These are phyloP conservation scores for Stereum hirsutum DNA, from an alignment of 1,284 basidiomycete genomes.

Conservation along the genomic window DNA sequence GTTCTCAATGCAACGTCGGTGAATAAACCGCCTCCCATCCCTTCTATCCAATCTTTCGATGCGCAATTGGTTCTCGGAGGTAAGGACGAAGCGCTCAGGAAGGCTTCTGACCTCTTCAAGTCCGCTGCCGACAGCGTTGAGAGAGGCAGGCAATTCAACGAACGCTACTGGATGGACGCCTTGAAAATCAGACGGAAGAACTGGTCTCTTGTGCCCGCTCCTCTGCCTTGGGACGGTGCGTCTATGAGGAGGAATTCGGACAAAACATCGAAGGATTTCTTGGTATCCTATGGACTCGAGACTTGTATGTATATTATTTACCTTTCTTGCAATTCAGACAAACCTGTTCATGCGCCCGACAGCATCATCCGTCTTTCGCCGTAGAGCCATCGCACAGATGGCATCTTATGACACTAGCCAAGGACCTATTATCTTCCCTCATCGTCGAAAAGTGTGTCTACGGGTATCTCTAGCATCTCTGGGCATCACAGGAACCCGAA, in stretches of 20 bases:
- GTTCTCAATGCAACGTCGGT: conserved; percentile 56
- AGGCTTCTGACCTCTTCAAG: conserved; percentile 62
- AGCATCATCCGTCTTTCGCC: conserved; percentile 56
- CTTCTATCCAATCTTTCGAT: conserved; percentile 68
- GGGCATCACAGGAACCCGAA: conserved; percentile 22
- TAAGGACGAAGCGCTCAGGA: conserved; percentile 68
- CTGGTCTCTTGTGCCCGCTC: conserved; percentile 71
- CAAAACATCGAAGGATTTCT: conserved; percentile 69
- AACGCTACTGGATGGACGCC: conserved; percentile 73
- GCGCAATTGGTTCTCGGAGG: conserved; percentile 64
- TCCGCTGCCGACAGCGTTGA: conserved; percentile 62
- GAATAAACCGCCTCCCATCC: conserved; percentile 49
- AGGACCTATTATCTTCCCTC: conserved; percentile 48
- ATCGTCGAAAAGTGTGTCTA: conserved; percentile 49
- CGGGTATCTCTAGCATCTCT: conserved; percentile 40
- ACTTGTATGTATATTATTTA: conserved; percentile 40
- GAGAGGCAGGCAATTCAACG: conserved; percentile 44
- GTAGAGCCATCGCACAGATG: conserved; percentile 60
- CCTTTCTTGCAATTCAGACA: conserved; percentile 6
- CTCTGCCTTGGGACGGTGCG: conserved; percentile 58
- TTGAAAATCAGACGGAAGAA: conserved; percentile 64
- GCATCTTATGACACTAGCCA: conserved; percentile 34
- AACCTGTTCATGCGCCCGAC: conserved; percentile 4
- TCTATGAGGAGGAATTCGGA: conserved; percentile 65
- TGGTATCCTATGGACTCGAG: conserved; percentile 70